A percentile compares a stretch with the other conserved stretches of the same genome.
Conservation (phyloP, 768 basidiomycete genomes). For the Suillus weaverae region DNA sequence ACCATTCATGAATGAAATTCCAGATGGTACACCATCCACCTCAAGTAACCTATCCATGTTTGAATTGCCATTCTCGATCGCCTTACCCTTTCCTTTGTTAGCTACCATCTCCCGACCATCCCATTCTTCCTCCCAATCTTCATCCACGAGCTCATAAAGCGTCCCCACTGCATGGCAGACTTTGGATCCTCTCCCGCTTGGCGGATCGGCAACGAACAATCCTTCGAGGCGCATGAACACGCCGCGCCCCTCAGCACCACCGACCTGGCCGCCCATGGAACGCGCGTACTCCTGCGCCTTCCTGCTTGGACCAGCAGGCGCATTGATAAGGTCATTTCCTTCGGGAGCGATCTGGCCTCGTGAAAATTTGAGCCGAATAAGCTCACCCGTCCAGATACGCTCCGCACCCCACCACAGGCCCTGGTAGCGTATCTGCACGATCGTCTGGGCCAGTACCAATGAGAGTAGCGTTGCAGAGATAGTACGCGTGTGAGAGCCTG, state of each 20-base stretch:
- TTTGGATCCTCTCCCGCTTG: constrained; percentile 41
- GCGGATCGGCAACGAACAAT: constrained; percentile 60
- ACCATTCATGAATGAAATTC: neutral
- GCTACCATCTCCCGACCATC: neutral
- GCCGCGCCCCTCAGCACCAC: constrained; percentile 61
- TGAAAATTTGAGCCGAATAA: constrained; percentile 74
- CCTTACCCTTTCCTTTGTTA: constrained; percentile 34
- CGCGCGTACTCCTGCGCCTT: constrained; percentile 31
- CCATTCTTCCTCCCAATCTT: constrained; percentile 58
- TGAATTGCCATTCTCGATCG: constrained; percentile 19
- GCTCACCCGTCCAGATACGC: constrained; percentile 83
- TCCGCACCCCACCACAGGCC: constrained; percentile 91
- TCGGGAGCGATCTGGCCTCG: constrained; percentile 65
- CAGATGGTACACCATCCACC: constrained; percentile 10
- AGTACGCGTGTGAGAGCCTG: constrained; percentile 12
- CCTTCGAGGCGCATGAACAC: constrained; percentile 72
- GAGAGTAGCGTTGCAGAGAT: constrained; percentile 18
- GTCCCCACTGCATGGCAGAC: constrained; percentile 72
- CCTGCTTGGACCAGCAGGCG: constrained; percentile 58
- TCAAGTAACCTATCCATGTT: constrained; percentile 6
- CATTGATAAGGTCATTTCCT: constrained; percentile 57
- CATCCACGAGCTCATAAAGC: constrained; percentile 77
- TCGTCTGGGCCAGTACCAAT: constrained; percentile 28
- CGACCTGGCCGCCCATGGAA: constrained; percentile 18
- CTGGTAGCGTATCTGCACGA: constrained; percentile 63